phyloP scores from a whole-genome alignment of 345 rosid species.

The Trapa bicornis region DNA sequence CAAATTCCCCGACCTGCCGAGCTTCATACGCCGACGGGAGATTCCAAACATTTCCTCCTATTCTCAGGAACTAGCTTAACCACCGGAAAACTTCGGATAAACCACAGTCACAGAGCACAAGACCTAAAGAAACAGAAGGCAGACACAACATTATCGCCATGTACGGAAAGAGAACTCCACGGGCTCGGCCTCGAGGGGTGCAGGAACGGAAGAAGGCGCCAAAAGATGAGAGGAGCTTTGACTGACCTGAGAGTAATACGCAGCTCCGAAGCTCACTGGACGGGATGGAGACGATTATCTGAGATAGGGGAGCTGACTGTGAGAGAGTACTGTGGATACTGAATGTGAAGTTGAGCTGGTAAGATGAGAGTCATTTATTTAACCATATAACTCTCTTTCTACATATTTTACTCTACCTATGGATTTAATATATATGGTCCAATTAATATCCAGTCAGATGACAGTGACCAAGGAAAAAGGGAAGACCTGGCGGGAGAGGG shows the following conservation, averaged over 20 bases:
- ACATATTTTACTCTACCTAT: no score
- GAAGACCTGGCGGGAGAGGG: not conserved
- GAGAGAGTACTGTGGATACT: not conserved
- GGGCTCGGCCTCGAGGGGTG: not conserved
- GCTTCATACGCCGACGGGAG: conserved; percentile 77
- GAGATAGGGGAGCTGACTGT: not conserved
- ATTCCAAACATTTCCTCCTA: conserved; percentile 59
- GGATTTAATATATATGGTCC: no score
- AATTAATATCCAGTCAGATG: not conserved
- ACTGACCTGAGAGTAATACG: not conserved
- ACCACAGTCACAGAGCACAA: not conserved
- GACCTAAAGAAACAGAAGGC: not conserved
- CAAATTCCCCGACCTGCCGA: conserved; percentile 57
- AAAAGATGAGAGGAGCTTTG: not conserved
- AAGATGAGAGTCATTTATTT: not conserved
- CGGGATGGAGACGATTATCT: not conserved
- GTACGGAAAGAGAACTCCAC: not conserved
- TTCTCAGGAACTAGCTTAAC: conserved; percentile 1
- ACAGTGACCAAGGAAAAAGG: not conserved
- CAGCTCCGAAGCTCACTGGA: not conserved
- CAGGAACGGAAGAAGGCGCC: not conserved
- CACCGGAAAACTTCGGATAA: conserved; percentile 5
- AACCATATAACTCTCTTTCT: no score
- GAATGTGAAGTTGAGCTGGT: not conserved
- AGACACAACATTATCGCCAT: not conserved